Evolutionary conservation across 495 filamentous ascomycete species (phyloP), one percentile per base, ranked within the genome.

Genomic region (Daldinia caldariorum): DNA sequence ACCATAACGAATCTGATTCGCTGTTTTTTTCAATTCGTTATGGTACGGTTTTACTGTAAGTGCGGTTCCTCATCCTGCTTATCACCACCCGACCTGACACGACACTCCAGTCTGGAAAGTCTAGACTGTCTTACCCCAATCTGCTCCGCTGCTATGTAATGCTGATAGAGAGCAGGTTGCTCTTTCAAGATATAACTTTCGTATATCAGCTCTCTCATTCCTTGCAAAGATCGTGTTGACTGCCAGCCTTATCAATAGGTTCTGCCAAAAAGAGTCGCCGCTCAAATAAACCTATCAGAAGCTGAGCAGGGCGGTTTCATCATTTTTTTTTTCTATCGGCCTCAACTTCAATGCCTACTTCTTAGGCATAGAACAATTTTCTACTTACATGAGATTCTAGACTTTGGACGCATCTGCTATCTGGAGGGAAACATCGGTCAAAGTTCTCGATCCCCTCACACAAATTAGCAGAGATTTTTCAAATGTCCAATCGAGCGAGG

Each of bases 201-300:
- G 34, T 26, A 31, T 22, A 26, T 63, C 35, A 29, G 54, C 49
- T 61, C 50, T 54, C 34, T 6, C 47, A 32, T 35, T 20, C 32
- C 41, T 39, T 29, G 10, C 16, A 39, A 53, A 37, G 29, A 47
- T 29, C 49, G 29, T 49, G 4, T 66, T 66, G 37, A 47, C 35
- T 31, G 18, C 50, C 38, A 16, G 37, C 37, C 12, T 3, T 14
- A 16, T 54, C 6, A 14, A 38, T 34, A 12, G 38, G 18, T 55
- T 58, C 53, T 66, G 29, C 63, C 67, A 26, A 66, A 38, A 61
- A 53, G 18, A 61, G 20, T 68, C 20, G 56, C 65, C 65, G 65
- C 41, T 61, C 35, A 22, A 38, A 61, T 10, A 22, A 53, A 45
- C 69, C 69, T 72, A 72, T 68, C 49, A 72, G 34, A n/a, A 10